A percentile compares a stretch with the other conserved stretches of the same genome.
These are phyloP conservation scores for Boletus subcaerulescens DNA, from an alignment of 768 basidiomycete species.

Conservation along the genomic window DNA sequence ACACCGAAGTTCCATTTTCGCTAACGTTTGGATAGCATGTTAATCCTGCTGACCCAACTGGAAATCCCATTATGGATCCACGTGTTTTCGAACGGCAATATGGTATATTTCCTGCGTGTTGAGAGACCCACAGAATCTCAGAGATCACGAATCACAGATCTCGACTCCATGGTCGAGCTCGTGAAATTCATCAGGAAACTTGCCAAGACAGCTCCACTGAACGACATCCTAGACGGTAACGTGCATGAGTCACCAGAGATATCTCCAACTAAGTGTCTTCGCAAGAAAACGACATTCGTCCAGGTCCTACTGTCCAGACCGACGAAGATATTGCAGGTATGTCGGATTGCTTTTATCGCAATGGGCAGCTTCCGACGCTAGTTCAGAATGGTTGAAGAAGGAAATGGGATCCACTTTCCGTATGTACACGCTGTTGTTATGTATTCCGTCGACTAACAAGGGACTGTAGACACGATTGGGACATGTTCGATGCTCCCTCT, in stretches of 20 bases:
- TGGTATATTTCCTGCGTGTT: background rate
- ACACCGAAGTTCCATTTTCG: background rate
- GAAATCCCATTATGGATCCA: background rate
- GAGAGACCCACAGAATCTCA: background rate
- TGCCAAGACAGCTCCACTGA: background rate
- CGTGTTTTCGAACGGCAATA: background rate
- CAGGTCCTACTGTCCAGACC: background rate
- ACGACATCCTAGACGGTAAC: background rate
- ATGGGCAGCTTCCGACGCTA: background rate
- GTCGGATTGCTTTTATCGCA: background rate
- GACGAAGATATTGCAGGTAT: constrained; percentile 4
- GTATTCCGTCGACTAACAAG: background rate
- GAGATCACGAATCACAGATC: background rate
- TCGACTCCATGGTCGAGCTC: background rate
- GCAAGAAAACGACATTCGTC: background rate
- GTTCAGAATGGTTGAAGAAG: background rate
- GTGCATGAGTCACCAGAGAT: background rate
- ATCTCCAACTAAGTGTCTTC: background rate
- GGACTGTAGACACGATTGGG: background rate
- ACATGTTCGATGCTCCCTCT: constrained; percentile 2
- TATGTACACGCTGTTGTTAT: background rate
- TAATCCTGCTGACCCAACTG: background rate
- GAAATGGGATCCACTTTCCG: background rate
- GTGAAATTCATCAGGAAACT: background rate
- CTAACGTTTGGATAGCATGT: background rate